These are phyloP conservation scores for Xylaria sp. DNA, from an alignment of 2,329 filamentous ascomycete species.

Conservation along the genomic window DNA sequence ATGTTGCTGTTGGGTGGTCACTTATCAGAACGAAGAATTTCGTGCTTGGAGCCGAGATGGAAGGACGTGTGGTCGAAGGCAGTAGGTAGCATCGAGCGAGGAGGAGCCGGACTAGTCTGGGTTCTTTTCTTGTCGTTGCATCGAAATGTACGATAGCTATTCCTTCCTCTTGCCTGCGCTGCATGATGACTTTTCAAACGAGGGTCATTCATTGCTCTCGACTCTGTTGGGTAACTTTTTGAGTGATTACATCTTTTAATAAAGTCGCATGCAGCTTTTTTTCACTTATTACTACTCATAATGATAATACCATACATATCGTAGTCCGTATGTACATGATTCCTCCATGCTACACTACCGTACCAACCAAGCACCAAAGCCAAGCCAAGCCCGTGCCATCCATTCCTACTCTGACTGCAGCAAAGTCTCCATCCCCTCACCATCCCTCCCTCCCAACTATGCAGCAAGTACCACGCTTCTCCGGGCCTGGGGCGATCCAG, in stretches of 20 bases:
- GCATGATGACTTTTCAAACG: conserved; percentile 2
- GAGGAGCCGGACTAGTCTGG: neutral
- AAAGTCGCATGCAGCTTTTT: conserved; percentile 2
- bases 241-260: neutral
- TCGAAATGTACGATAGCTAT: neutral
- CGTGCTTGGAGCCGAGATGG: too few relatives aligned
- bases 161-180: neutral
- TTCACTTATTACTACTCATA: neutral
- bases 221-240: too few relatives aligned
- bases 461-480: conserved; percentile 16
- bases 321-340: too few relatives aligned
- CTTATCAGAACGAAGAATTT: too few relatives aligned
- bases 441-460: conserved; percentile 1
- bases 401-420: neutral
- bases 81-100: conserved; percentile 12
- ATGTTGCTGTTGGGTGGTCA: conserved; percentile 1
- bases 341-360: too few relatives aligned
- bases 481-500: neutral
- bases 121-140: neutral
- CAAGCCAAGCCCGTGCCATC: conserved; percentile 2
- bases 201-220: too few relatives aligned
- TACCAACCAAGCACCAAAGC: conserved; percentile 3
- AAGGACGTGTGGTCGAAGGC: too few relatives aligned
- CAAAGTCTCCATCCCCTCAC: too few relatives aligned
- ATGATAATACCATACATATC: too few relatives aligned